phyloP scores from a whole-genome alignment of 257 asterid species.

The Petrea volubilis region DNA sequence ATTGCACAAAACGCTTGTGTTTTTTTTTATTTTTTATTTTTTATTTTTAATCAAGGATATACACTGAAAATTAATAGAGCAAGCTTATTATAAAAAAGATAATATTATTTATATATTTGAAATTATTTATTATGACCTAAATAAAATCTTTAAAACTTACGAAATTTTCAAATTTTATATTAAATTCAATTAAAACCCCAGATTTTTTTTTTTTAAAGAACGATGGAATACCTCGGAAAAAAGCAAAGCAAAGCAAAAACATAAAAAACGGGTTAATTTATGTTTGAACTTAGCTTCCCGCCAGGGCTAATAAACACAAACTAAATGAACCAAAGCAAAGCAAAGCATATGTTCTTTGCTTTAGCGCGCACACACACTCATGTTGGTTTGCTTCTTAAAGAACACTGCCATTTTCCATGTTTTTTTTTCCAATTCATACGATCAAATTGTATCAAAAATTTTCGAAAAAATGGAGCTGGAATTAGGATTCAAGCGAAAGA shows the following conservation, averaged over 20 bases:
- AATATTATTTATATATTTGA: too few relatives aligned
- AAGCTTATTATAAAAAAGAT: too few relatives aligned
- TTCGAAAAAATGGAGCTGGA: constrained; percentile 51
- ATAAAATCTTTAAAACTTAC: too few relatives aligned
- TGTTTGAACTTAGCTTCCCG: constrained; percentile 12
- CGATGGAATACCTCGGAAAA: neutral
- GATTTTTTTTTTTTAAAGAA: neutral
- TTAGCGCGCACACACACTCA: neutral
- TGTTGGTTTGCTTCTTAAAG: neutral
- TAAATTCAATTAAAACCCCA: too few relatives aligned
- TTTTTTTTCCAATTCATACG: neutral
- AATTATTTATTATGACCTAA: too few relatives aligned
- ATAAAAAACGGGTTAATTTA: neutral
- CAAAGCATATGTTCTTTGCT: constrained; percentile 66
- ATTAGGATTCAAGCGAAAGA: constrained; percentile 63
- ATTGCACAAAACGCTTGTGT: too few relatives aligned
- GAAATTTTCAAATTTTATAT: too few relatives aligned
- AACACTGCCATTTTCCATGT: neutral
- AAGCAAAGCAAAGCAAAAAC: neutral
- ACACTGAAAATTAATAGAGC: too few relatives aligned
- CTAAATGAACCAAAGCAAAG: constrained; percentile 40
- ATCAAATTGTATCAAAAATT: neutral
- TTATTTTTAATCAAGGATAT: too few relatives aligned
- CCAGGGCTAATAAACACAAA: constrained; percentile 1
- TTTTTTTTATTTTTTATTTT: too few relatives aligned